These are phyloP conservation scores for Saccharum spontaneum DNA, from an alignment of 176 grass and related monocot genomes.

Conservation along the genomic window DNA sequence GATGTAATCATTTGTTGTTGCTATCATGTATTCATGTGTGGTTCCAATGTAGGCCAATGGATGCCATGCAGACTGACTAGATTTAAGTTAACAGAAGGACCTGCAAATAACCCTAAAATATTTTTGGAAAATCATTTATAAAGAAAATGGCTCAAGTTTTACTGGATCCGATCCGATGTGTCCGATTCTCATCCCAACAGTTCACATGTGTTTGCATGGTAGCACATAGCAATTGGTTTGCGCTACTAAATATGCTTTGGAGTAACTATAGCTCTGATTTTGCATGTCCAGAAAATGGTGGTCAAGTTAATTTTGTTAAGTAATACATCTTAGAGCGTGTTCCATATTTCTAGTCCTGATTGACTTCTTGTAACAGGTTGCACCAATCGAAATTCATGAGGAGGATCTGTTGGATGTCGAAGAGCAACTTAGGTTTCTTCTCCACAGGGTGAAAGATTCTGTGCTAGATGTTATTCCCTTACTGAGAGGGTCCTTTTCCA, in stretches of 20 bases:
- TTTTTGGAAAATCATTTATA: neutral
- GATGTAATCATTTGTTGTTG: too few relatives aligned
- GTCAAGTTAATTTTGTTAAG: neutral
- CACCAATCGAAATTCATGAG: constrained; percentile 92
- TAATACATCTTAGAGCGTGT: neutral
- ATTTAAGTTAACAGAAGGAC: neutral
- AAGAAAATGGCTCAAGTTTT: neutral
- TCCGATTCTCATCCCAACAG: neutral
- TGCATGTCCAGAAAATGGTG: constrained; percentile 11
- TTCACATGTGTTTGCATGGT: neutral
- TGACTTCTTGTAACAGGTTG: constrained; percentile 58
- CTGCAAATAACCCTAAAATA: neutral
- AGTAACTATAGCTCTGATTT: constrained; percentile 2
- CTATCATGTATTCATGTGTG: neutral
- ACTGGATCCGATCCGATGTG: neutral
- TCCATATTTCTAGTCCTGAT: constrained; percentile 25
- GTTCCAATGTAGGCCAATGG: neutral
- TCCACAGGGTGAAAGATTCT: constrained; percentile 74
- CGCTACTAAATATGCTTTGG: neutral
- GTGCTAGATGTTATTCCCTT: constrained; percentile 68
- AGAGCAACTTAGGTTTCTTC: constrained; percentile 81
- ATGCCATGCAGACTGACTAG: neutral
- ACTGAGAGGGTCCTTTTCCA: constrained; percentile 85
- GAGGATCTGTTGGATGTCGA: constrained; percentile 91
- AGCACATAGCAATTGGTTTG: neutral